phyloP scores from a whole-genome alignment of 371 early-diverging fungal genomes.

The Mortierella sp. region DNA sequence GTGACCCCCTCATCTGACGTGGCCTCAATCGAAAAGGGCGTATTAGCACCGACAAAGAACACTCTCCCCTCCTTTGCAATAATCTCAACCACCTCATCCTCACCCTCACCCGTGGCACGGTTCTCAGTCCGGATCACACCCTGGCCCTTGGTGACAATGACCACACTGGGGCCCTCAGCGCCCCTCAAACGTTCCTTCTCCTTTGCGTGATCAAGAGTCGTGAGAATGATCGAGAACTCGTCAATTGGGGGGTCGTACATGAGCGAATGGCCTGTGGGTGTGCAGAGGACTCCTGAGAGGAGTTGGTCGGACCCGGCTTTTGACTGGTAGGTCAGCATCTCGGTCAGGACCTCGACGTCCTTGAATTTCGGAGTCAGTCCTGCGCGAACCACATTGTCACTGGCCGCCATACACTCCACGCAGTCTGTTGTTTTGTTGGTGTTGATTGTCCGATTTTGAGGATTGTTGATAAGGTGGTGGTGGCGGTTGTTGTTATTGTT shows the following conservation, averaged over 20 bases:
- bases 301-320: conserved; percentile 85
- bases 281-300: conserved; percentile 67
- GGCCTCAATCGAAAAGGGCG: conserved; percentile 63
- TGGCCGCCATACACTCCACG: conserved; percentile 98
- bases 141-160: conserved; percentile 85
- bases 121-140: conserved; percentile 63
- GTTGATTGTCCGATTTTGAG: neutral
- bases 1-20: conserved; percentile 60
- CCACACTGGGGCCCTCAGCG: conserved; percentile 86
- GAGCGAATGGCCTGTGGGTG: conserved; percentile 63
- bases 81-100: conserved; percentile 44
- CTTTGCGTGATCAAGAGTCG: conserved; percentile 61
- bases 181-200: conserved; percentile 67
- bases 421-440: conserved; percentile 76
- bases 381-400: conserved; percentile 97
- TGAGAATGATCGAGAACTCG: conserved; percentile 90
- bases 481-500: neutral
- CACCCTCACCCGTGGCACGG: conserved; percentile 39
- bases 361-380: conserved; percentile 99
- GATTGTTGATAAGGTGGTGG: neutral
- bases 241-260: conserved; percentile 97
- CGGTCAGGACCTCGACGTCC: conserved; percentile 92
- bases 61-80: conserved; percentile 67
- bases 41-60: conserved; percentile 77
- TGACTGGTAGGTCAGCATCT: conserved; percentile 94